Conservation (phyloP, 306 rosid genomes). For the Dryas octopetala region DNA sequence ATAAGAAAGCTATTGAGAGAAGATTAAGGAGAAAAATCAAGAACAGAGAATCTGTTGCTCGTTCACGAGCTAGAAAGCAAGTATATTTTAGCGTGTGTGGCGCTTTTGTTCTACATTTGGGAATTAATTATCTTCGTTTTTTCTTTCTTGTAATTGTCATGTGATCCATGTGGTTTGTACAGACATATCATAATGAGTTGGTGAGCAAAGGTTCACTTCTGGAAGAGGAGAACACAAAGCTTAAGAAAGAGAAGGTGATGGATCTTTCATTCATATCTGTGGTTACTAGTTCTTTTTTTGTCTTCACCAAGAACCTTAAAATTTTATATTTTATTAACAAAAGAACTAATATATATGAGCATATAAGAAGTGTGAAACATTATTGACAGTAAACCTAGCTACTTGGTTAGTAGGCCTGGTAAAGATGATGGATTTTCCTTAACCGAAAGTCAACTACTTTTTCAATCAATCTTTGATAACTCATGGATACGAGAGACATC, state of each 20-base stretch:
- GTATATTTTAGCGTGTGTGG: slow-evolving; percentile 22
- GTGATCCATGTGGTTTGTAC: slow-evolving; percentile 23
- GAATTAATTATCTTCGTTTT: slow-evolving; percentile 12
- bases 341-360: too few relatives aligned
- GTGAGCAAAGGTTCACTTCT: slow-evolving; percentile 64
- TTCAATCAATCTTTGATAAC: too few relatives aligned
- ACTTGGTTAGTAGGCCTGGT: too few relatives aligned
- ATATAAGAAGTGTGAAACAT: too few relatives aligned
- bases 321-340: not conserved
- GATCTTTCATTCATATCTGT: slow-evolving; percentile 3
- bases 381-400: too few relatives aligned
- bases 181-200: slow-evolving; percentile 74
- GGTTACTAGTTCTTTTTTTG: not conserved
- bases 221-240: slow-evolving; percentile 57
- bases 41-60: slow-evolving; percentile 91
- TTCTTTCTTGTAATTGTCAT: slow-evolving; percentile 1
- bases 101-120: not conserved
- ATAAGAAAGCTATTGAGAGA: slow-evolving; percentile 67
- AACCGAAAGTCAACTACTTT: too few relatives aligned
- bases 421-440: too few relatives aligned
- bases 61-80: slow-evolving; percentile 89
- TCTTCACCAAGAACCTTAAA: not conserved
- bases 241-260: slow-evolving; percentile 69
- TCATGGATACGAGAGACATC: too few relatives aligned
- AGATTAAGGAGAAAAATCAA: slow-evolving; percentile 82